Conservation (phyloP, 352 stramenopile genomes). For the Phytophthora multivora region DNA sequence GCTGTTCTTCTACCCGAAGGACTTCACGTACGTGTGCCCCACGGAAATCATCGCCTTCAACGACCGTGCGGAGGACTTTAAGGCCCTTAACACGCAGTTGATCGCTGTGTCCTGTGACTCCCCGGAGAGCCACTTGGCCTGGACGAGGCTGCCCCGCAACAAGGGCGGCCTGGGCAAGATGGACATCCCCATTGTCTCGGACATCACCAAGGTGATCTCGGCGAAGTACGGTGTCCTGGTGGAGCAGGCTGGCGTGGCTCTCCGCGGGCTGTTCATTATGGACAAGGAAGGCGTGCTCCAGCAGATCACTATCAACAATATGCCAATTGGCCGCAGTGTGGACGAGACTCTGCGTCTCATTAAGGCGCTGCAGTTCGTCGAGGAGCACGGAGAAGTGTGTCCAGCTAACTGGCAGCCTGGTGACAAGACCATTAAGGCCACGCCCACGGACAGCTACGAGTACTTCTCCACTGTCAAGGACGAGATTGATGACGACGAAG, state of each 20-base stretch:
- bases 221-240: constrained; percentile 92
- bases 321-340: constrained; percentile 91
- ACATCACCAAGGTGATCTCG: constrained; percentile 93
- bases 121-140: constrained; percentile 90
- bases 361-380: constrained; percentile 92
- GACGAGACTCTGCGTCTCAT: constrained; percentile 93
- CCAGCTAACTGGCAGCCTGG: constrained; percentile 94
- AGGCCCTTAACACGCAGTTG: constrained; percentile 87
- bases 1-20: constrained; percentile 93
- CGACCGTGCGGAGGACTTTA: constrained; percentile 83
- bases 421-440: constrained; percentile 88
- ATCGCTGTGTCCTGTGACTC: constrained; percentile 91
- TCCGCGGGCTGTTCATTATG: constrained; percentile 94
- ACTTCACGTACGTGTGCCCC: constrained; percentile 91
- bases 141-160: constrained; percentile 87
- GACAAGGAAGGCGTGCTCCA: constrained; percentile 87
- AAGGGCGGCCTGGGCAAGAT: constrained; percentile 93
- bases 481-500: constrained; percentile 46
- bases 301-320: constrained; percentile 92
- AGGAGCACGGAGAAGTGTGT: constrained; percentile 93
- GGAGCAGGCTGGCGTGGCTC: constrained; percentile 81
- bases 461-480: constrained; percentile 85
- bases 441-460: constrained; percentile 81
- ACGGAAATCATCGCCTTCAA: constrained; percentile 93
- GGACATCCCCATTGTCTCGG: constrained; percentile 93